Conservation (phyloP, 2,329 filamentous ascomycete species). For the Cercospora sp. region DNA sequence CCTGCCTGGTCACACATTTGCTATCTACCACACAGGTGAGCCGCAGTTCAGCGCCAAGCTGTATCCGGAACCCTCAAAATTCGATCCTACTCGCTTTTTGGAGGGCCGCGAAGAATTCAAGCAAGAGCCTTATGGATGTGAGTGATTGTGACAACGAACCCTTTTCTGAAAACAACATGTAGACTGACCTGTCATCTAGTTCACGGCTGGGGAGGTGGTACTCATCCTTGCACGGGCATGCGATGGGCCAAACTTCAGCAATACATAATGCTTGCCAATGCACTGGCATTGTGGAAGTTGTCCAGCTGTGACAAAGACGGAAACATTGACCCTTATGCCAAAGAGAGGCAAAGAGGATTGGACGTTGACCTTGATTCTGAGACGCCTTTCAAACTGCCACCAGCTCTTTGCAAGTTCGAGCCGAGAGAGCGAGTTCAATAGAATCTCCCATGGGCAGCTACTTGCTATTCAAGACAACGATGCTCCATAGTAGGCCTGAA, state of each 20-base stretch:
- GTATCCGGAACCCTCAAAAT: slow-evolving; percentile 27
- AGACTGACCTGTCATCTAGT: background rate
- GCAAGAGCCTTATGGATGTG: slow-evolving; percentile 25
- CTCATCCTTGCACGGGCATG: slow-evolving; percentile 44
- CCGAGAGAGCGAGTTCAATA: background rate
- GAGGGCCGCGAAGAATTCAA: slow-evolving; percentile 25
- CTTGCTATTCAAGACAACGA: background rate
- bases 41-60: slow-evolving; percentile 29
- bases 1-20: slow-evolving; percentile 29
- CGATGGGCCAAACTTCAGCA: slow-evolving; percentile 54
- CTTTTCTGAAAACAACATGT: too few relatives aligned
- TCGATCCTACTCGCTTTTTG: slow-evolving; percentile 13
- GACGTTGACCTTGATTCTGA: background rate
- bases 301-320: slow-evolving; percentile 13
- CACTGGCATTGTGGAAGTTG: slow-evolving; percentile 15
- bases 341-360: background rate
- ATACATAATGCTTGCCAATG: slow-evolving; percentile 46
- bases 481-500: background rate
- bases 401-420: background rate
- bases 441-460: background rate
- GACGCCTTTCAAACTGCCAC: background rate
- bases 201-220: slow-evolving; percentile 35
- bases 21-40: slow-evolving; percentile 30
- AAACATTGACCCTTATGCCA: background rate
- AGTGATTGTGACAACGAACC: background rate